Evolutionary conservation across 371 early-diverging fungal species (phyloP).

Genomic region (Umbelopsis sp.): DNA sequence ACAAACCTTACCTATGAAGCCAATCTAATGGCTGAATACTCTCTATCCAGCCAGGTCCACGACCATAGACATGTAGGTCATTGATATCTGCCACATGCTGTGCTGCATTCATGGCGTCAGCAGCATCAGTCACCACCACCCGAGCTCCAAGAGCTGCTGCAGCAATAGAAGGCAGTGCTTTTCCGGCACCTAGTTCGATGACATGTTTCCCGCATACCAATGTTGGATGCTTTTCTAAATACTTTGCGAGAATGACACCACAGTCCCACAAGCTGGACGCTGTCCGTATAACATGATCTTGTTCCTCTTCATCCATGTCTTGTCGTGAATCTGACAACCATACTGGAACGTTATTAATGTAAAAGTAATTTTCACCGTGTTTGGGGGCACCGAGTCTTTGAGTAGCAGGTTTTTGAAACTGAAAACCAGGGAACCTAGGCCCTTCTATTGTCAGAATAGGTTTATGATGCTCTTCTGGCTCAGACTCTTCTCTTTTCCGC

Average conservation of each 20-base stretch:
- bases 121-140: conserved; percentile 14
- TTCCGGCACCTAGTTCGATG: conserved; percentile 21
- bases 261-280: conserved; percentile 12
- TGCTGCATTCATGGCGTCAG: neutral
- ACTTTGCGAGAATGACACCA: conserved; percentile 20
- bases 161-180: conserved; percentile 15
- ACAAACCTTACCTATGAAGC: neutral
- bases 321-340: neutral
- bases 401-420: neutral
- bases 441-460: neutral
- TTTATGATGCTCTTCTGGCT: neutral
- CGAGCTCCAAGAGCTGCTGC: conserved; percentile 21
- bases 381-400: too few species aligned
- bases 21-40: conserved; percentile 11
- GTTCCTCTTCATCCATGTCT: neutral
- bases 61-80: neutral
- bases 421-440: conserved; percentile 3
- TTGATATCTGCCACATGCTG: conserved; percentile 5
- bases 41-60: neutral
- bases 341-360: neutral
- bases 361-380: conserved; percentile 1
- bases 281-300: conserved; percentile 5
- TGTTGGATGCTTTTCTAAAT: conserved; percentile 6
- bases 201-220: neutral
- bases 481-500: neutral